Conservation (phyloP, 2,329 filamentous ascomycete genomes). For the Cladosporium velox region DNA sequence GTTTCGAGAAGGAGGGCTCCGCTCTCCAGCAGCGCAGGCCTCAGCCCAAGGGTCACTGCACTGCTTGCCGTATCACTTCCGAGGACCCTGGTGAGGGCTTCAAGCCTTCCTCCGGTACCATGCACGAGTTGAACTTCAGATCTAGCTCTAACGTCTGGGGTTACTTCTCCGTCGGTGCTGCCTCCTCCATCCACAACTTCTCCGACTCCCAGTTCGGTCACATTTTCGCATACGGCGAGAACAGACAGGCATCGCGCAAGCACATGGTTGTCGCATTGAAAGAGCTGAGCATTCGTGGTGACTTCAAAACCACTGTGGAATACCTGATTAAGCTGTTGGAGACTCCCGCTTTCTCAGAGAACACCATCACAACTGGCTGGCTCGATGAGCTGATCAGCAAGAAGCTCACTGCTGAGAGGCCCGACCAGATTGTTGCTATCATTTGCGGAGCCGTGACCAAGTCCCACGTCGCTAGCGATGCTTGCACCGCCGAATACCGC, state of each 20-base stretch:
- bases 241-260: constrained; percentile 90
- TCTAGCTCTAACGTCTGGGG: constrained; percentile 99
- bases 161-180: constrained; percentile 98
- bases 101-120: constrained; percentile 98
- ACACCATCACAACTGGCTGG: constrained; percentile 99
- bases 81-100: constrained; percentile 99
- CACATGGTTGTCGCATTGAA: constrained; percentile 99
- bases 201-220: constrained; percentile 99
- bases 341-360: constrained; percentile 96
- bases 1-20: constrained; percentile 86
- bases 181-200: constrained; percentile 97
- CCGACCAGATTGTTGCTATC: constrained; percentile 90
- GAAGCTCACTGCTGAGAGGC: constrained; percentile 92
- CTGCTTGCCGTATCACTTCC: constrained; percentile 97
- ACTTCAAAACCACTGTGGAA: constrained; percentile 97
- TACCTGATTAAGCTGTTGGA: constrained; percentile 98
- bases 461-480: constrained; percentile 91
- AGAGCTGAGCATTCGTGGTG: constrained; percentile 98
- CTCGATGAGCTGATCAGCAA: constrained; percentile 98
- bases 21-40: constrained; percentile 83
- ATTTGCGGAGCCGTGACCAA: constrained; percentile 94
- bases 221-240: constrained; percentile 99
- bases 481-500: constrained; percentile 82
- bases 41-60: constrained; percentile 93
- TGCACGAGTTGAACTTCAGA: constrained; percentile 98